Conservation (phyloP, 495 filamentous ascomycete species). For the Lasiosphaeria hispida region DNA sequence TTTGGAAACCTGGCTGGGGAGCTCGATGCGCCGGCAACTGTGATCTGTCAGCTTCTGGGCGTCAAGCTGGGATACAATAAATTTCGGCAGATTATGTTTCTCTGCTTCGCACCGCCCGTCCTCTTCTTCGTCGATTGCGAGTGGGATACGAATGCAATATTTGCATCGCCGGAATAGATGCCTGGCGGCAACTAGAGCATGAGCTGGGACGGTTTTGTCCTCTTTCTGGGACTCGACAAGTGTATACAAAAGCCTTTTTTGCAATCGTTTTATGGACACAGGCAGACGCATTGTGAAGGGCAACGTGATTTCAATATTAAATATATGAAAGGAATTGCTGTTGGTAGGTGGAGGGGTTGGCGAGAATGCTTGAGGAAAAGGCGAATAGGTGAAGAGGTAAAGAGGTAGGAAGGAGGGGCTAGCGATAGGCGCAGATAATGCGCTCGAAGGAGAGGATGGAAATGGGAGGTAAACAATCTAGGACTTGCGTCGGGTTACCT, state of each 20-base stretch:
- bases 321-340: no score
- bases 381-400: not conserved
- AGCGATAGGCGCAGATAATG: not conserved
- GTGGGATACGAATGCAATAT: not conserved
- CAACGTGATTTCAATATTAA: no score
- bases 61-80: conserved; percentile 39
- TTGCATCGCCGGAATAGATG: no score
- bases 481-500: no score
- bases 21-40: conserved; percentile 4
- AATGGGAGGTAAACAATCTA: not conserved
- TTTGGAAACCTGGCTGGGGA: no score
- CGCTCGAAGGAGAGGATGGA: not conserved
- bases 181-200: no score
- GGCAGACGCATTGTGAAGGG: no score
- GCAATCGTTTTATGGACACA: no score
- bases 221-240: no score
- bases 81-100: conserved; percentile 16
- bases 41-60: conserved; percentile 32
- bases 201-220: no score
- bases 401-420: not conserved
- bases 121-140: no score
- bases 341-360: not conserved
- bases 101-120: not conserved
- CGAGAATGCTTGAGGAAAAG: not conserved
- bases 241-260: no score